Evolutionary conservation across 2,329 filamentous ascomycete species (phyloP).

Genomic region (Alternaria arborescens): DNA sequence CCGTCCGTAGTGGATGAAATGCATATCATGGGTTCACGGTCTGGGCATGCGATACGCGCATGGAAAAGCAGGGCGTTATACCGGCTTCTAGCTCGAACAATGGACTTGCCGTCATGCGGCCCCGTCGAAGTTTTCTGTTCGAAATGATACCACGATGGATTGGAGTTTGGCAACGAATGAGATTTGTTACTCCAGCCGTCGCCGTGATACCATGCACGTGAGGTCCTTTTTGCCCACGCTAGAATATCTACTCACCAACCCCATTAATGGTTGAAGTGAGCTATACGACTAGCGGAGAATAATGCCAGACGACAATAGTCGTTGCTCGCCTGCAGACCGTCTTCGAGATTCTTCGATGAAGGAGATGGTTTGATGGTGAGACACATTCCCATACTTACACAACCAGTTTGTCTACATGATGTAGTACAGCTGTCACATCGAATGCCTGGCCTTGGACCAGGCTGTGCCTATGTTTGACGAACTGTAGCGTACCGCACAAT

Average conservation of each 20-base stretch:
- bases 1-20: conserved; percentile 50
- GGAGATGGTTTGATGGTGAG: conserved; percentile 86
- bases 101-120: conserved; percentile 47
- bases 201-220: conserved; percentile 29
- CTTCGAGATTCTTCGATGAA: conserved; percentile 68
- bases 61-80: conserved; percentile 51
- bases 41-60: conserved; percentile 45
- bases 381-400: conserved; percentile 29
- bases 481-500: neutral
- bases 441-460: neutral
- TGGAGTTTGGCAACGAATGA: conserved; percentile 35
- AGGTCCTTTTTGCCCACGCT: conserved; percentile 61
- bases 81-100: conserved; percentile 50
- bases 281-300: conserved; percentile 94
- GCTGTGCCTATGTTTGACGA: neutral
- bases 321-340: conserved; percentile 83
- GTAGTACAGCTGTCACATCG: neutral
- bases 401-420: neutral
- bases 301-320: conserved; percentile 64
- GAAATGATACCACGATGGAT: conserved; percentile 42
- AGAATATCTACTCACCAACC: conserved; percentile 89
- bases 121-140: conserved; percentile 45
- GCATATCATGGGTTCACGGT: conserved; percentile 49
- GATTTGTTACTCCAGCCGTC: conserved; percentile 38
- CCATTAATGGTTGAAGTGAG: conserved; percentile 74